Evolutionary conservation across 176 grass and related monocot species (phyloP).

Genomic region (Hsuehochloa calcarea): DNA sequence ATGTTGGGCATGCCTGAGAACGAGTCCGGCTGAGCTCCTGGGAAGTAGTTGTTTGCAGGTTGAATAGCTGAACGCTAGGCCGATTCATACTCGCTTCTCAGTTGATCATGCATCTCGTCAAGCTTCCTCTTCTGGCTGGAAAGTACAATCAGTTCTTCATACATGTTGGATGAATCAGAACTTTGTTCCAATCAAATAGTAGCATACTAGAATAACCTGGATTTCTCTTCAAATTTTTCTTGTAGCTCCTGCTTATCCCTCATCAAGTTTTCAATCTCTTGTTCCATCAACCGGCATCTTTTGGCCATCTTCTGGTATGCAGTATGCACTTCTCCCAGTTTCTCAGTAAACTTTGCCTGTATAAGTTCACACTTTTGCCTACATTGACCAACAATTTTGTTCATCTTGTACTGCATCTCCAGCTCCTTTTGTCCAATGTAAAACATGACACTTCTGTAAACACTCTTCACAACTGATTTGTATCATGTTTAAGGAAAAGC

Average conservation of each 20-base stretch:
- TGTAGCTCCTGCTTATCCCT: conserved; percentile 95
- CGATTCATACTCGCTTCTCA: conserved; percentile 76
- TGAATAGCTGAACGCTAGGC: conserved; percentile 68
- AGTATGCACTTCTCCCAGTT: conserved; percentile 75
- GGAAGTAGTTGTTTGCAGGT: conserved; percentile 63
- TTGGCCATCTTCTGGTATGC: conserved; percentile 91
- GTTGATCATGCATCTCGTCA: conserved; percentile 88
- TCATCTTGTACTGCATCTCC: conserved; percentile 92
- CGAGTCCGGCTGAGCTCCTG: conserved; percentile 61
- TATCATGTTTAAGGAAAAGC: conserved; percentile 31
- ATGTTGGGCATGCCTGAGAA: conserved; percentile 62
- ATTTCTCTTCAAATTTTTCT: conserved; percentile 95
- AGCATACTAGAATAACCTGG: conserved; percentile 50
- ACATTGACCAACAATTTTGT: conserved; percentile 73
- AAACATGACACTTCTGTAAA: conserved; percentile 86
- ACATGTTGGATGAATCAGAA: conserved; percentile 11
- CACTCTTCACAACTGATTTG: conserved; percentile 85
- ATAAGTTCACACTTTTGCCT: conserved; percentile 78
- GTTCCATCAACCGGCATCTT: conserved; percentile 81
- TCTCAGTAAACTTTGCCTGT: conserved; percentile 88
- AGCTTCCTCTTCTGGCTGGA: conserved; percentile 91
- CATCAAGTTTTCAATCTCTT: conserved; percentile 70
- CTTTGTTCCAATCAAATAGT: not conserved
- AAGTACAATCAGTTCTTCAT: conserved; percentile 6
- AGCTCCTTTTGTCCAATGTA: conserved; percentile 90